phyloP scores from a whole-genome alignment of 331 rosid species.

The Saraca asoca region DNA sequence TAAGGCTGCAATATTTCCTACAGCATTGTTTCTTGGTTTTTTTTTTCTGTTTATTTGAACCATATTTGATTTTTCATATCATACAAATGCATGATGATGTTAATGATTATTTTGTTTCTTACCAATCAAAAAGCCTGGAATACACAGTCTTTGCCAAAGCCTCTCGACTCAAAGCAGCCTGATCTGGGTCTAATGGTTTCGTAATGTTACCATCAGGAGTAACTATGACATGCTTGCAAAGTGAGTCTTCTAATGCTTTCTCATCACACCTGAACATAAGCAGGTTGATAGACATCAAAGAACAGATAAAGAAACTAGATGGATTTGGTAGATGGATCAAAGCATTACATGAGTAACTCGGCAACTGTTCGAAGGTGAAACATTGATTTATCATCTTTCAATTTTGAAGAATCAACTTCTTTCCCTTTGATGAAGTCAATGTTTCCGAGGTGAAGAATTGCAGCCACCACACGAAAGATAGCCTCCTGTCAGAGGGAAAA shows the following conservation, averaged over 20 bases:
- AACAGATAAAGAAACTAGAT: constrained; percentile 7
- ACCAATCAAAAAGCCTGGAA: constrained; percentile 80
- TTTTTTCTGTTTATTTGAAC: neutral
- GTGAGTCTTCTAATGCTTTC: constrained; percentile 68
- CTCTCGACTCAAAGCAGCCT: constrained; percentile 77
- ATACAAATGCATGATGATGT: neutral
- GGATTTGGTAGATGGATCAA: constrained; percentile 29
- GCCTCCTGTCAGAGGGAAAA: constrained; percentile 57
- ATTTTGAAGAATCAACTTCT: constrained; percentile 72
- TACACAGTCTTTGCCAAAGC: constrained; percentile 81
- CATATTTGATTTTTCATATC: neutral
- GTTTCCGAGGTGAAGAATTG: constrained; percentile 86
- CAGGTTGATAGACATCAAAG: constrained; percentile 32
- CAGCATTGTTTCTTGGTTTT: neutral
- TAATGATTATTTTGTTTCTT: constrained; percentile 29
- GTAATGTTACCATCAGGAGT: constrained; percentile 90
- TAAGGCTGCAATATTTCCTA: neutral
- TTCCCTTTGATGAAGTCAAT: constrained; percentile 69
- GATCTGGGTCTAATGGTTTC: constrained; percentile 65
- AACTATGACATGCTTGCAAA: constrained; percentile 82
- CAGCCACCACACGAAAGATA: constrained; percentile 79
- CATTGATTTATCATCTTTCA: constrained; percentile 72
- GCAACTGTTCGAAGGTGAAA: constrained; percentile 69
- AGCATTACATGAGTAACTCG: constrained; percentile 64
- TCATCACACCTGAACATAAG: constrained; percentile 63